phyloP scores from a whole-genome alignment of 345 rosid species.

The Gossypium arboreum region DNA sequence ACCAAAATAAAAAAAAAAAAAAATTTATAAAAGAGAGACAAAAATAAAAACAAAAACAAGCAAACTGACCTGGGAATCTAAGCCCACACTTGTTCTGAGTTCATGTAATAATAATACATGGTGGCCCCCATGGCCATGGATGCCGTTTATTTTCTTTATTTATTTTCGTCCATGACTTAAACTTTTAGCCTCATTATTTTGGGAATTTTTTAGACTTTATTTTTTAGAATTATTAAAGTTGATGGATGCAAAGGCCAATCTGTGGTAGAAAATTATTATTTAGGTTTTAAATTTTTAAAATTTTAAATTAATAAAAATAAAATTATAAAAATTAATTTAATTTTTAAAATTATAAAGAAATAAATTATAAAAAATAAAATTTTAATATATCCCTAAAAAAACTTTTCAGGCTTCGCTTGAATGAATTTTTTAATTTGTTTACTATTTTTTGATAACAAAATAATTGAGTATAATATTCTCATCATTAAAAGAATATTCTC shows the following conservation, averaged over 20 bases:
- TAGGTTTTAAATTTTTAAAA: too few species aligned
- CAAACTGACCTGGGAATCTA: background rate
- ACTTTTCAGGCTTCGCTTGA: too few species aligned
- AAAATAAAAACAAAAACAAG: background rate
- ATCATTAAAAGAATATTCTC: too few species aligned
- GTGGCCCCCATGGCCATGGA: background rate
- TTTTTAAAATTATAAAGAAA: too few species aligned
- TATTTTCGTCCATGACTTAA: background rate
- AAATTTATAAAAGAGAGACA: background rate
- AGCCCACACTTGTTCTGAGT: background rate
- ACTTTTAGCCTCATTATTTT: background rate
- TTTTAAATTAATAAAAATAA: too few species aligned
- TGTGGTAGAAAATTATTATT: background rate
- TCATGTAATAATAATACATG: background rate
- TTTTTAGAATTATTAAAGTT: background rate
- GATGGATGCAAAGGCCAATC: background rate
- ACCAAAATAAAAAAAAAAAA: background rate
- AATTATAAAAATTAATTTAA: too few species aligned
- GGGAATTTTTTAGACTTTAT: background rate
- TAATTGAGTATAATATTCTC: too few species aligned
- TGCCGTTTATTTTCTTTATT: background rate
- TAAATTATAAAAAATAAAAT: too few species aligned
- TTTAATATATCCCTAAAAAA: rapidly evolving
- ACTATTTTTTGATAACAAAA: too few species aligned
- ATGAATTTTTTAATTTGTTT: too few species aligned